Evolutionary conservation across 225 moss, liverwort and hornwort genomes (phyloP).

Genomic region (Physcomitrium patens): DNA sequence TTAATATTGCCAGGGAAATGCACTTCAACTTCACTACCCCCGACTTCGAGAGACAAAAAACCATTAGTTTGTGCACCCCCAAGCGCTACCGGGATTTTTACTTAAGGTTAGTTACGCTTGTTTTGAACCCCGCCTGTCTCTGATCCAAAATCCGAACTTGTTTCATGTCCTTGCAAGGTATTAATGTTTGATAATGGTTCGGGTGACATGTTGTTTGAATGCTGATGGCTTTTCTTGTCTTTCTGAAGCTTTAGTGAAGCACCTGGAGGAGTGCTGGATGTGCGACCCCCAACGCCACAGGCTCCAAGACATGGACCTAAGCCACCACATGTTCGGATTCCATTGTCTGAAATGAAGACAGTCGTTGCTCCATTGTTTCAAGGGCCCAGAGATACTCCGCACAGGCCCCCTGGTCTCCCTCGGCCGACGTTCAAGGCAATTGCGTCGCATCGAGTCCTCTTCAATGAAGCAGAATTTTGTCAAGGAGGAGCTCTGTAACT

Average conservation of each 20-base stretch:
- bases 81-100: slow-evolving; percentile 46
- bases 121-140: not conserved
- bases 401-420: slow-evolving; percentile 55
- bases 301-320: slow-evolving; percentile 54
- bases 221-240: not conserved
- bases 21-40: slow-evolving; percentile 62
- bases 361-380: slow-evolving; percentile 53
- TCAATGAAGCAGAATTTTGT: slow-evolving; percentile 49
- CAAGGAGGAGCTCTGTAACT: slow-evolving; percentile 16
- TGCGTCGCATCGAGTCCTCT: slow-evolving; percentile 57
- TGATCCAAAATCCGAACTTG: not conserved
- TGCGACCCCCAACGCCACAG: slow-evolving; percentile 51
- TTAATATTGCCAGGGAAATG: slow-evolving; percentile 51
- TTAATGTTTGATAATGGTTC: not conserved
- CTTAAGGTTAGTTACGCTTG: slow-evolving; percentile 17
- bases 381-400: slow-evolving; percentile 44
- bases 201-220: too few relatives aligned
- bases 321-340: slow-evolving; percentile 47
- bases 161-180: not conserved
- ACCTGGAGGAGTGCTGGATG: slow-evolving; percentile 38
- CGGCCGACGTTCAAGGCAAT: slow-evolving; percentile 53
- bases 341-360: slow-evolving; percentile 47
- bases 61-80: slow-evolving; percentile 45
- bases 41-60: slow-evolving; percentile 50
- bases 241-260: slow-evolving; percentile 44